Conservation (phyloP, 2,329 filamentous ascomycete species). For the Epichloe uncinata region DNA sequence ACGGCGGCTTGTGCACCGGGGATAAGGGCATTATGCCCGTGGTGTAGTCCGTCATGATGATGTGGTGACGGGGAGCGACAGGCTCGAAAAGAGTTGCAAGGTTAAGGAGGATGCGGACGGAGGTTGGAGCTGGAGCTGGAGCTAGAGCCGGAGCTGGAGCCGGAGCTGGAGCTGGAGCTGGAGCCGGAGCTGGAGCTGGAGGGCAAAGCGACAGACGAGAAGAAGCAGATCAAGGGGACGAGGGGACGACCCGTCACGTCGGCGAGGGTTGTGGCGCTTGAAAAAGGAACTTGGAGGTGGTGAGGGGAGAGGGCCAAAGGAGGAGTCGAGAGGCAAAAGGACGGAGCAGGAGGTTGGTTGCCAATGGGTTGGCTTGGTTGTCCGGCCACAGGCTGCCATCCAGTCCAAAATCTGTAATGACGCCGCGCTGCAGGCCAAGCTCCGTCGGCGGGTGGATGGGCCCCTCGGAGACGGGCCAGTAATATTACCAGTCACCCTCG, state of each 20-base stretch:
- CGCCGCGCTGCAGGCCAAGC: background rate
- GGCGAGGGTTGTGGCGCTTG: background rate
- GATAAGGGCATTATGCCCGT: constrained; percentile 36
- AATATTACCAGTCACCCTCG: no score
- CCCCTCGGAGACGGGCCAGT: no score
- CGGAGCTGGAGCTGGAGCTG: background rate
- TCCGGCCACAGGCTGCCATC: background rate
- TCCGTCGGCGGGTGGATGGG: background rate
- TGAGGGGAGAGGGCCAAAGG: background rate
- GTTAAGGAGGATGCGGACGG: background rate
- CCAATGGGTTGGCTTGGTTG: background rate
- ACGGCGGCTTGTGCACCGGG: constrained; percentile 57
- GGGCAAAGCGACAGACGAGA: background rate
- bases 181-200: background rate
- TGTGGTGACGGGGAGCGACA: background rate
- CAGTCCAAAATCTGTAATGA: constrained; percentile 1
- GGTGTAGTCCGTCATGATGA: constrained; percentile 19
- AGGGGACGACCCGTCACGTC: no score
- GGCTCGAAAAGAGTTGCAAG: background rate
- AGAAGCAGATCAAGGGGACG: background rate
- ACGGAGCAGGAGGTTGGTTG: background rate
- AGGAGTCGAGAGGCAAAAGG: background rate
- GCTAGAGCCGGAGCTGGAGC: no score
- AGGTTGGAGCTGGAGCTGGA: background rate
- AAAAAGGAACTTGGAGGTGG: background rate